Conservation (phyloP, 257 asterid species). For the Solanum chmielewskii region DNA sequence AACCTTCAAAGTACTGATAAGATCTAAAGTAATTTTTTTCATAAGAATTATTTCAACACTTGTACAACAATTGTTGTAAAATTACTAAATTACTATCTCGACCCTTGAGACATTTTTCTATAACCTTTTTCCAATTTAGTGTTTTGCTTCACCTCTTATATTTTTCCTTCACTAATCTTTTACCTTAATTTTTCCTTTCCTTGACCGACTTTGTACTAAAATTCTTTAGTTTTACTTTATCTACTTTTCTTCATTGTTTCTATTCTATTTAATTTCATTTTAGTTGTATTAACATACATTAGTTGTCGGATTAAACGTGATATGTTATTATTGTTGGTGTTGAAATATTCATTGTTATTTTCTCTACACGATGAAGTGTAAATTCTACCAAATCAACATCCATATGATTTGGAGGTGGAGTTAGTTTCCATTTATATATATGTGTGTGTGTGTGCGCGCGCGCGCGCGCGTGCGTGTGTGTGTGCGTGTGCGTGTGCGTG, state of each 20-base stretch:
- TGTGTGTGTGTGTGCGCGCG: no score
- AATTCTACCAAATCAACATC: not conserved
- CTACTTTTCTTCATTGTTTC: not conserved
- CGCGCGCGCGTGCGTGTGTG: no score
- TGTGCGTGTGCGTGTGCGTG: no score
- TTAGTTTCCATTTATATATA: no score
- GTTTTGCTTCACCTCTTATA: not conserved
- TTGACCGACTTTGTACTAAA: not conserved
- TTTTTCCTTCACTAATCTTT: not conserved
- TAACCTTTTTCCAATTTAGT: not conserved
- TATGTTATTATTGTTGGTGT: not conserved
- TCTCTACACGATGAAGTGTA: not conserved
- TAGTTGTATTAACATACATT: no score
- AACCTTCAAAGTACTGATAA: no score
- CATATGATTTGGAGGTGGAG: not conserved
- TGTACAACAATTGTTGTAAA: no score
- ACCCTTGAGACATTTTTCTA: not conserved
- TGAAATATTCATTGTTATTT: not conserved
- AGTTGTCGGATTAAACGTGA: no score
- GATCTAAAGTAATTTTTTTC: no score
- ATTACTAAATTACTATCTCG: no score
- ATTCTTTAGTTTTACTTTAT: not conserved
- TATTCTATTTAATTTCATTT: not conserved
- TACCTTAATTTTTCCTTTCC: not conserved
- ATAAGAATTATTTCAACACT: no score